Percentiles rank a stretch among this genome's conserved stretches.
Evolutionary conservation across 2,329 filamentous ascomycete genomes (phyloP).

Genomic region (Rosellinia necatrix): DNA sequence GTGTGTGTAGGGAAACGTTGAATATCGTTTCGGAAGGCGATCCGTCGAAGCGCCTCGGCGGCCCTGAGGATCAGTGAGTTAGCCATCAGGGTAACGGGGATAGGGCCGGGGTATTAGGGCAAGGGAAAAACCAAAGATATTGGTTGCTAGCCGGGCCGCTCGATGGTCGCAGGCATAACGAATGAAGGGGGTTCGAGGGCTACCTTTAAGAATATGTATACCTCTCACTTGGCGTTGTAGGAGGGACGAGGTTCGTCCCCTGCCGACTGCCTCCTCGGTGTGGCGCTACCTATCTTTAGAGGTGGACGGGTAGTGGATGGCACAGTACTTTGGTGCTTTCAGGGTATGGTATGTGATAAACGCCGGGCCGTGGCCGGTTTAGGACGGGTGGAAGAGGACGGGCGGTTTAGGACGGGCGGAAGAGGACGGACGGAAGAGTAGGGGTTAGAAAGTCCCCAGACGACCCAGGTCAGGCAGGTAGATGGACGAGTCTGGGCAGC

Average conservation of each 20-base stretch:
- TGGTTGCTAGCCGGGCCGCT: background rate
- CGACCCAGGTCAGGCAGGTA: slow-evolving; percentile 10
- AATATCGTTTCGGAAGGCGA: slow-evolving; percentile 47
- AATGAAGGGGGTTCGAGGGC: too few relatives aligned
- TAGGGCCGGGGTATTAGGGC: background rate
- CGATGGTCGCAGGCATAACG: too few relatives aligned
- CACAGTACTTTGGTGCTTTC: too few relatives aligned
- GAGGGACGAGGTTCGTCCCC: too few relatives aligned
- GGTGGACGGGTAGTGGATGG: too few relatives aligned
- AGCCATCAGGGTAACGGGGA: slow-evolving; percentile 42
- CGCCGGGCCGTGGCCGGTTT: too few relatives aligned
- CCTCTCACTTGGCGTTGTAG: too few relatives aligned
- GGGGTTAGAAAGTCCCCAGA: too few relatives aligned
- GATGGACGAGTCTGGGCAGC: background rate
- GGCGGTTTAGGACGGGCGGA: background rate
- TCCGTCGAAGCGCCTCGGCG: slow-evolving; percentile 46
- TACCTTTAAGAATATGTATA: too few relatives aligned
- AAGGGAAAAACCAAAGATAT: background rate
- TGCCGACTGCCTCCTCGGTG: too few relatives aligned
- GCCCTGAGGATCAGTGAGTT: slow-evolving; percentile 48
- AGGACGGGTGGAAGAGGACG: background rate
- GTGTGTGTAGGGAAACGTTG: slow-evolving; percentile 43
- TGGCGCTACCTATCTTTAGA: too few relatives aligned
- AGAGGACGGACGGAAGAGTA: background rate
- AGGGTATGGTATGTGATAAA: too few relatives aligned